These are phyloP conservation scores for Cantharellus cinnabarinus DNA, from an alignment of 768 basidiomycete species.

Conservation along the genomic window DNA sequence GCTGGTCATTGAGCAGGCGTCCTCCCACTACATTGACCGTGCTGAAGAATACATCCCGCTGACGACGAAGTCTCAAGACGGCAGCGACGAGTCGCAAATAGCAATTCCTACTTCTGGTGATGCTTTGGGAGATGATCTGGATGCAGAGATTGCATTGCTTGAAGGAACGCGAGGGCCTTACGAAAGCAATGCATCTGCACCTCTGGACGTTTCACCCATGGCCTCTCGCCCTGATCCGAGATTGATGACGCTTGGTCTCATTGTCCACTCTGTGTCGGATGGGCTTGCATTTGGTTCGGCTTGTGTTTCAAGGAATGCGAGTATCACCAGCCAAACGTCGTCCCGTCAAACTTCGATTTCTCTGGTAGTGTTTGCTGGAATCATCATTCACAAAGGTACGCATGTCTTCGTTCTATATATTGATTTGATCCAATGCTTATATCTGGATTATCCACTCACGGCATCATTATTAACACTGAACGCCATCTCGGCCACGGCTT, in stretches of 20 bases:
- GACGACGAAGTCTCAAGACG: no score
- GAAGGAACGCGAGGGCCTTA: background rate
- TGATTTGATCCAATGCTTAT: no score
- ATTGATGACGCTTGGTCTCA: conserved; percentile 55
- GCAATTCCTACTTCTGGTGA: background rate
- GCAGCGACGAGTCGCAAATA: background rate
- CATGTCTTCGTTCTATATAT: no score
- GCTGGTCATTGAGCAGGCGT: conserved; percentile 36
- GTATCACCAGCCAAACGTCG: background rate
- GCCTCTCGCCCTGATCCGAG: background rate
- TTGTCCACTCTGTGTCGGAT: conserved; percentile 78
- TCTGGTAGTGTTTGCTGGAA: conserved; percentile 72
- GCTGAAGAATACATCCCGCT: no score
- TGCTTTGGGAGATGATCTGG: conserved; percentile 38
- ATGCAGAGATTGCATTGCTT: conserved; percentile 20
- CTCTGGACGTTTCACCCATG: no score
- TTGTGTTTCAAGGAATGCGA: background rate
- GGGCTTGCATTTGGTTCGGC: conserved; percentile 75
- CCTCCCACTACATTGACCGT: background rate
- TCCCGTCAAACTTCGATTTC: conserved; percentile 26
- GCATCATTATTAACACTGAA: no score
- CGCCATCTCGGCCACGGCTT: no score
- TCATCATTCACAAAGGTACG: conserved; percentile 61
- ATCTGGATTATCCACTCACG: no score
- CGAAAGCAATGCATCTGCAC: no score